Evolutionary conservation across 306 rosid species (phyloP), one percentile per base, ranked within the genome.

Genomic region (Acacia melanoxylon): DNA sequence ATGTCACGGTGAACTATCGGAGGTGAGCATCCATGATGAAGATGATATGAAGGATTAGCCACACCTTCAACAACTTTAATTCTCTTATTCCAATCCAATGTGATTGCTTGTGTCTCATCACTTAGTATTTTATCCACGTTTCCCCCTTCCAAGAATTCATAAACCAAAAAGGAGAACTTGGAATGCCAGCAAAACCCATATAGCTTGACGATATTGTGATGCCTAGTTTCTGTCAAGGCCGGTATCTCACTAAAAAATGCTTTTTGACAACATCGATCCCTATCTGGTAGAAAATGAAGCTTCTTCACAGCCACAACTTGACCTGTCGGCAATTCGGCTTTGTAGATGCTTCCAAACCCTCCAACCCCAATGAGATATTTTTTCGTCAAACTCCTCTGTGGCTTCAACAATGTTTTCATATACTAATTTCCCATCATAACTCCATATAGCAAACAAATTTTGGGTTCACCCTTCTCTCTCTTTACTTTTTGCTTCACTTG

Each of bases 121-220:
- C 40, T 35, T 5, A 35, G 6, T 61, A 81, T 76, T 68, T 29
- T 71, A 1, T 70, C 58, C 19, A 81, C 8, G 33, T 68, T 85
- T 3, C 76, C 85, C 2, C 58, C 58, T 19, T 66, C 86, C 2
- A 58, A 22, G 65, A 58, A 58, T 58, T 58, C 65, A 22, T 58
- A 58, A 58, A 22, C 65, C 65, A 58, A 58, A 58, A 49, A 58
- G 65, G 65, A 58, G 27, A 58, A 9, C 65, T 58, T 58, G 6
- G 65, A n/a, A 58, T 58, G 65, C 65, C 27, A n/a, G 2, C 65
- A 58, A 58, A n/a, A 58, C 5, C 65, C n/a, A 51, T 51, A 51
- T 16, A 51, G 22, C 58, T 51, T 35, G 40, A 35, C 5, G 0
- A 35, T 35, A 35, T 35, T 35, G 0, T 5, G 40, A 35, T 35